Evolutionary conservation across 257 asterid genomes (phyloP), one percentile per base, ranked within the genome.

Genomic region (Nicotiana obtusifolia): DNA sequence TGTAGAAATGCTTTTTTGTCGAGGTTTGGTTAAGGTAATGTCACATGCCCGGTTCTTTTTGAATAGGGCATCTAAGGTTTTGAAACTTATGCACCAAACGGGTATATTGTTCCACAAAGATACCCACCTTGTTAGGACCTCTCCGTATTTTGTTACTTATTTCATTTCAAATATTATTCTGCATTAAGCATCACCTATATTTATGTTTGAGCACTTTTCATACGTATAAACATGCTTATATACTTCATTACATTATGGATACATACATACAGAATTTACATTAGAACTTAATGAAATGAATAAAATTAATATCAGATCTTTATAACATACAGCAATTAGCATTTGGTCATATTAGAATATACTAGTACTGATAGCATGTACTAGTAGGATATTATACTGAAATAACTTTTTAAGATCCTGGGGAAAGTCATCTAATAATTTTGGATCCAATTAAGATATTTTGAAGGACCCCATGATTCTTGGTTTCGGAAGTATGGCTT

Each of bases 1-100:
- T 67, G 98, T 96, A 71, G 99, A 96, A 89, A 96, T 96, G 99
- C 98, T 96, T 85, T 96, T 96, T 84, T 96, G 99, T 83, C 98
- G 98, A 83, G 99, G 99, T 78, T 93, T 96, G 65, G 82, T 96
- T 82, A 96, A 96, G 99, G 99, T 95, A 88, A 81, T 76, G 80
- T 76, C 17, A 75, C 62, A 24, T 76, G 31, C 77, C 61, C 30
- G 60, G 16, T 35, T 81, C 54, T 75, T 20, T 76, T 57, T 61
- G 78, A 62, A 64, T 28, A 31, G 60, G 66, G 62, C 19, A 7
- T 64, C 41, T 26, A 14, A 26, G 11, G 69, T 14, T 52, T 52
- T 13, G 41, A 28, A 64, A 64, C 15, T 15, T 13, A 28, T 64
- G 17, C n/a, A 64, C 69, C 41, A 64, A 64, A 64, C 15, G 2